Base-by-base conservation (phyloP, 2,329 filamentous ascomycete genomes). In the Fusarium neocosmosporiellum region DNA sequence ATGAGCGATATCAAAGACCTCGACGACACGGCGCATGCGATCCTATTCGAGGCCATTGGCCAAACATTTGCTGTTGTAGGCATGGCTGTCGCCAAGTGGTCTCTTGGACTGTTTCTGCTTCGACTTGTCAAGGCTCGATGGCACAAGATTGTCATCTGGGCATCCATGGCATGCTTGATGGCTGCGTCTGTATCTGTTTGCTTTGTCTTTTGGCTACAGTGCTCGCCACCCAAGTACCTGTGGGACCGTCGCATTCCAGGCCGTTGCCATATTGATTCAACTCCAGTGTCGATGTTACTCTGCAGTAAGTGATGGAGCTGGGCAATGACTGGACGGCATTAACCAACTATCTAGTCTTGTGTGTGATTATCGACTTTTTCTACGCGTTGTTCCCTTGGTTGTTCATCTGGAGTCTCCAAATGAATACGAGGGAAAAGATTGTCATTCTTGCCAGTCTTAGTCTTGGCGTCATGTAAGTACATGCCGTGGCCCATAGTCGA, bases 391-490 rank as follows among this genome's bases (percentile, higher is more conserved):
- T 85, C 6, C 84, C 85, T 0, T 86, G 85, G 83, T 77, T 84
- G 1, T 78, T 86, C 9, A 80, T 86, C 24, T 85, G 84, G 83
- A 79, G 81, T 0, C 67, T 86, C 9, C 81, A 84, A 34, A 86
- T 86, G 83, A 82, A 82, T 16, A 80, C 75, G n/a, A 79, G 83
- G 18, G 84, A 86, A 46, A 86, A 85, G 74, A 78, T 85, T 27
- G 78, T 84, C n/a, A 81, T 86, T 10, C 80, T 83, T 0, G 73
- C 77, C 22, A 82, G 83, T 59, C 81, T 86, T 48, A 86, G 84
- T 50, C 69, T 85, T 5, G 84, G 84, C 7, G 71, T 85, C 7
- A 81, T 85, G 83, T 82, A 73, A 75, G 80, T 72, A 4, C 4
- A 2, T 2, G 1, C 13, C 2, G 14, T 5, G 18, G 14, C 10